Evolutionary conservation across 2,329 filamentous ascomycete genomes (phyloP).

Genomic region (Aspergillus ibericus): DNA sequence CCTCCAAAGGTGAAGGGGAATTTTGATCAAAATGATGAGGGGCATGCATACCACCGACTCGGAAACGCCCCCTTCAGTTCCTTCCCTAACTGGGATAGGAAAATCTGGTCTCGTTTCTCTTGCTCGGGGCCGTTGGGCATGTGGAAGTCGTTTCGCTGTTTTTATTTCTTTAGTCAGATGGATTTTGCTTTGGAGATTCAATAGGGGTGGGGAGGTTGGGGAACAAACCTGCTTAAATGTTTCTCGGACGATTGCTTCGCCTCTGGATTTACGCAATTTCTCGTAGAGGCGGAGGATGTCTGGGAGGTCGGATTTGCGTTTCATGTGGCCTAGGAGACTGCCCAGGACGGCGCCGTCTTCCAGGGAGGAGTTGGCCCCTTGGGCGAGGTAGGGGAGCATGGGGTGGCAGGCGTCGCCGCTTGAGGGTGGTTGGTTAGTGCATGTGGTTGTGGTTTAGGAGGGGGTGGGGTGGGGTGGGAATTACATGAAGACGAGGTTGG

Average conservation of each 20-base stretch:
- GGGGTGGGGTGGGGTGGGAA: not conserved
- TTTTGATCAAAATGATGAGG: not conserved
- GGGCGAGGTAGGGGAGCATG: constrained; percentile 64
- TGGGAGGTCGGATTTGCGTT: constrained; percentile 44
- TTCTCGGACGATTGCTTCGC: constrained; percentile 60
- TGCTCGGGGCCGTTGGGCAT: constrained; percentile 59
- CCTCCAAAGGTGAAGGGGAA: not conserved
- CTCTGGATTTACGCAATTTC: constrained; percentile 48
- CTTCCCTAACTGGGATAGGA: constrained; percentile 57
- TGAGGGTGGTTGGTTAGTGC: not conserved
- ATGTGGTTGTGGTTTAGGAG: not conserved
- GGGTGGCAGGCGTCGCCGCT: constrained; percentile 63
- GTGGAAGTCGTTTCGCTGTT: constrained; percentile 54
- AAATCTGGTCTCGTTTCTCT: constrained; percentile 56
- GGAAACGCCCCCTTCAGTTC: constrained; percentile 59
- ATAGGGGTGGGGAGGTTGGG: too few species aligned
- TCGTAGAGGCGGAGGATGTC: constrained; percentile 48
- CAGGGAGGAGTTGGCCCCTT: constrained; percentile 66
- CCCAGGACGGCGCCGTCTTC: constrained; percentile 69
- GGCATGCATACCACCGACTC: constrained; percentile 52
- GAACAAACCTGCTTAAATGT: constrained; percentile 53
- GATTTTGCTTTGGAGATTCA: not conserved
- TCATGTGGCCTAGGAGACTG: constrained; percentile 55
- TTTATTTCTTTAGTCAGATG: not conserved
- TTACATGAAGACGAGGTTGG: constrained; percentile 51